Evolutionary conservation across 495 filamentous ascomycete genomes (phyloP), one percentile per base, ranked within the genome.

Genomic region (Penicillium salamii): DNA sequence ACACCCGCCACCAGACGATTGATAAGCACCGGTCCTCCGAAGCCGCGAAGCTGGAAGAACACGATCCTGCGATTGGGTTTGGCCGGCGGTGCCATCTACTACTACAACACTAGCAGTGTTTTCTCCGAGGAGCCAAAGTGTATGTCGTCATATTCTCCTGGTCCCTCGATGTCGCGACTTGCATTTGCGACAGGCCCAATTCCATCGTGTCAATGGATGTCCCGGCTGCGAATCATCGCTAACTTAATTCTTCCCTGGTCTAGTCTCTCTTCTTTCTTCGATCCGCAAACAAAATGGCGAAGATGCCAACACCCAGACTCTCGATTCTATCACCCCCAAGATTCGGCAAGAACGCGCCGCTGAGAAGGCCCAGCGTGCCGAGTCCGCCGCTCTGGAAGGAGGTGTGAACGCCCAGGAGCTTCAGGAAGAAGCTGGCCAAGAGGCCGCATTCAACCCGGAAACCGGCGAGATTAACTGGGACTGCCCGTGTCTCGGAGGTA

Each of bases 391-490:
- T 51, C 38, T 50, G n/a, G 50, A 61, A 20, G 59, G 43, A 46
- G 47, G 58, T 18, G 2, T 63, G 54, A 62, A 53, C 15, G 53
- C 67, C 36, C 78, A 83, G 53, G 84, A 80, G 5, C 72, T 93
- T 13, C 86, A 93, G 68, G 81, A 88, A 39, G 89, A 97, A 68
- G 90, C 90, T 17, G 78, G 69, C 43, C 78, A 90, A 53, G 81
- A 97, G 66, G 93, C 91, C 17, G 93, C 93, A 0, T 98, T 97
- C 74, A 92, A 98, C 69, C 89, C 90, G 11, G 95, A 97, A 78
- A 98, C 93, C 7, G 93, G 93, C 54, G 93, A 97, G 79, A 98
- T 98, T 72, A 97, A 98, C 77, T 98, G 95, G 95, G 93, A 97
- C 65, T 98, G 93, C 70, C 93, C 95, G 15, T 98, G 93, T 64